Conservation (phyloP, 441 rosid genomes). For the Geranium incanum region DNA sequence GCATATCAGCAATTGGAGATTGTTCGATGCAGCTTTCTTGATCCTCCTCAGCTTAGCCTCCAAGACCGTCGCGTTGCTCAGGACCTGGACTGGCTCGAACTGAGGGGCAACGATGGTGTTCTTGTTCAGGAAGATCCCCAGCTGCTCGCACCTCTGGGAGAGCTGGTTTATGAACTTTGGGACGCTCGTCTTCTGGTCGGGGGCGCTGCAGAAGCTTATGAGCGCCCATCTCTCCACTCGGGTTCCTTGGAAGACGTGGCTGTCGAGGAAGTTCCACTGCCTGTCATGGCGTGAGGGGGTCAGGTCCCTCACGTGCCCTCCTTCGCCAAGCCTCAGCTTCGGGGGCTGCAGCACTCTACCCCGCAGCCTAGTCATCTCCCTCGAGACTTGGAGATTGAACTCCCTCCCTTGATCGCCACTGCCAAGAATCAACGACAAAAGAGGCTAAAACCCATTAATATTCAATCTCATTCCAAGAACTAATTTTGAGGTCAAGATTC, state of each 20-base stretch:
- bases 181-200: conserved; percentile 61
- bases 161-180: conserved; percentile 73
- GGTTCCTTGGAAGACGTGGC: conserved; percentile 65
- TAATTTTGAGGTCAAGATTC: too few species aligned
- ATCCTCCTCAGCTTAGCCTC: conserved; percentile 71
- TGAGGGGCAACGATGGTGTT: conserved; percentile 46
- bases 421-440: conserved; percentile 17
- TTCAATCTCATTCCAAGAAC: too few species aligned
- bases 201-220: conserved; percentile 76
- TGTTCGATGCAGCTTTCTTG: conserved; percentile 51
- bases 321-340: conserved; percentile 76
- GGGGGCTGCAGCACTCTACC: conserved; percentile 94
- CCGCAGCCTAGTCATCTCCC: conserved; percentile 71
- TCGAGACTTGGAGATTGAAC: conserved; percentile 65
- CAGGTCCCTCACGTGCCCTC: conserved; percentile 52
- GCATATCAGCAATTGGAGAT: conserved; percentile 74
- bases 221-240: conserved; percentile 76
- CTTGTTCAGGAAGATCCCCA: conserved; percentile 73
- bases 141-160: conserved; percentile 77
- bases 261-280: conserved; percentile 69
- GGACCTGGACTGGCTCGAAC: conserved; percentile 63
- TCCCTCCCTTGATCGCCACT: conserved; percentile 67
- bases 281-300: conserved; percentile 61
- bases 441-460: not conserved
- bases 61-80: conserved; percentile 57